These are phyloP conservation scores for Aspergillus cejpii DNA, from an alignment of 2,329 filamentous ascomycete genomes.

Conservation along the genomic window DNA sequence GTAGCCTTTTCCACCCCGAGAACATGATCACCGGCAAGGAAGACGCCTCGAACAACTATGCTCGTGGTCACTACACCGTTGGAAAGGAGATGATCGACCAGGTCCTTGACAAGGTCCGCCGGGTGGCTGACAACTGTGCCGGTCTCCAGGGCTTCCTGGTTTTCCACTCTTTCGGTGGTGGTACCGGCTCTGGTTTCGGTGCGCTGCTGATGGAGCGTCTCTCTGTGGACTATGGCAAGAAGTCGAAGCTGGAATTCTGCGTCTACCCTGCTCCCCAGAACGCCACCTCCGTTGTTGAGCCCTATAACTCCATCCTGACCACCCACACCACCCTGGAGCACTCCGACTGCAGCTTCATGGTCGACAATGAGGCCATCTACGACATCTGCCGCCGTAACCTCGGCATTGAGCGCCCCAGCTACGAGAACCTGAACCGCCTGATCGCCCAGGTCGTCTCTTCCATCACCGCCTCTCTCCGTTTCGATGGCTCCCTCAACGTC, in stretches of 20 bases:
- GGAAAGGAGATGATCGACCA: conserved; percentile 99
- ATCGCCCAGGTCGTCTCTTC: conserved; percentile 98
- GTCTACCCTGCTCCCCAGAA: conserved; percentile 98
- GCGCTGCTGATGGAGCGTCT: conserved; percentile 98
- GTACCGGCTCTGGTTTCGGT: conserved; percentile 97
- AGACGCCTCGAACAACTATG: conserved; percentile 99
- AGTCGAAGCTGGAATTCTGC: conserved; percentile 99
- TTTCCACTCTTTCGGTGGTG: conserved; percentile 99
- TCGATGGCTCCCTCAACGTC: conserved; percentile 97
- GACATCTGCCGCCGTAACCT: conserved; percentile 98
- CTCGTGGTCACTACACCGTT: conserved; percentile 98
- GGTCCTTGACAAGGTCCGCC: conserved; percentile 95
- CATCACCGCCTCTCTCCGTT: conserved; percentile 96
- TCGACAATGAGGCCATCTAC: conserved; percentile 99
- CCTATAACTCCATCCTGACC: conserved; percentile 98
- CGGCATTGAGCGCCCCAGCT: conserved; percentile 93
- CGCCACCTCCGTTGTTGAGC: conserved; percentile 95
- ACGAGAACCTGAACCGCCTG: conserved; percentile 97
- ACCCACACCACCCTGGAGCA: conserved; percentile 99
- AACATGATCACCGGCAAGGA: conserved; percentile 99
- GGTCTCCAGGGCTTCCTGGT: conserved; percentile 98
- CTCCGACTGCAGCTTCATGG: conserved; percentile 99
- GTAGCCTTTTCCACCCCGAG: conserved; percentile 95
- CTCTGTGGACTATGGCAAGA: conserved; percentile 99
- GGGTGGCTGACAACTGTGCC: conserved; percentile 94